These are phyloP conservation scores for Tardiomyces blankii DNA, from an alignment of 1,139 yeast genomes.

Conservation along the genomic window DNA sequence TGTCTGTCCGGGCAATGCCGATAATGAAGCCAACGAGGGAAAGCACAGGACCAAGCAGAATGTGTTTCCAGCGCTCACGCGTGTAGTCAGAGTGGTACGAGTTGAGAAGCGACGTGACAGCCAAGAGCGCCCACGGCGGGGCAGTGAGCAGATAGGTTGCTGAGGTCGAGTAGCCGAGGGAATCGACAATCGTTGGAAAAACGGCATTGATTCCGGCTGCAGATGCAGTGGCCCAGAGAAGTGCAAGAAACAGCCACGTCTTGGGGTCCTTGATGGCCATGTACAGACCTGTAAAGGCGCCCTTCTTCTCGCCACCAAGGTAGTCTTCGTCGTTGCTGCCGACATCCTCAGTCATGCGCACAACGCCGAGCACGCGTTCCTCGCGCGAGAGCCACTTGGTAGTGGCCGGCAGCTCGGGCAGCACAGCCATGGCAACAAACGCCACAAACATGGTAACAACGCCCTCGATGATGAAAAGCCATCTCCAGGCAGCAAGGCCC, in stretches of 20 bases:
- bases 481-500: slow-evolving; percentile 63
- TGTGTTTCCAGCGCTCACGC: slow-evolving; percentile 17
- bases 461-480: slow-evolving; percentile 70
- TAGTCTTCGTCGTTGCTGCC: slow-evolving; percentile 13
- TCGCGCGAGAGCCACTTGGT: slow-evolving; percentile 37
- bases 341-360: slow-evolving; percentile 32
- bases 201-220: slow-evolving; percentile 39
- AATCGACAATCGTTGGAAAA: slow-evolving; percentile 34
- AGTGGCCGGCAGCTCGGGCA: slow-evolving; percentile 40
- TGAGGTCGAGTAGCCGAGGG: slow-evolving; percentile 35
- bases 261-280: slow-evolving; percentile 27
- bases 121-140: slow-evolving; percentile 37
- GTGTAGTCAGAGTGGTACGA: slow-evolving; percentile 35
- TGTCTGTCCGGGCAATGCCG: slow-evolving; percentile 37
- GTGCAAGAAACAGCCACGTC: slow-evolving; percentile 34
- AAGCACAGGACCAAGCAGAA: slow-evolving; percentile 26
- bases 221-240: slow-evolving; percentile 25
- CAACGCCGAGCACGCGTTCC: slow-evolving; percentile 36
- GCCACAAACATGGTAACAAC: slow-evolving; percentile 33
- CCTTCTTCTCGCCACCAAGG: slow-evolving; percentile 5
- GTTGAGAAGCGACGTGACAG: slow-evolving; percentile 28
- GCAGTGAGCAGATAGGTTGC: slow-evolving; percentile 39
- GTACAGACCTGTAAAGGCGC: neutral
- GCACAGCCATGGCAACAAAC: slow-evolving; percentile 31
- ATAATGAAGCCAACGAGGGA: slow-evolving; percentile 24